Evolutionary conservation across 2,329 filamentous ascomycete genomes (phyloP).

Genomic region (Aspergillus latus): DNA sequence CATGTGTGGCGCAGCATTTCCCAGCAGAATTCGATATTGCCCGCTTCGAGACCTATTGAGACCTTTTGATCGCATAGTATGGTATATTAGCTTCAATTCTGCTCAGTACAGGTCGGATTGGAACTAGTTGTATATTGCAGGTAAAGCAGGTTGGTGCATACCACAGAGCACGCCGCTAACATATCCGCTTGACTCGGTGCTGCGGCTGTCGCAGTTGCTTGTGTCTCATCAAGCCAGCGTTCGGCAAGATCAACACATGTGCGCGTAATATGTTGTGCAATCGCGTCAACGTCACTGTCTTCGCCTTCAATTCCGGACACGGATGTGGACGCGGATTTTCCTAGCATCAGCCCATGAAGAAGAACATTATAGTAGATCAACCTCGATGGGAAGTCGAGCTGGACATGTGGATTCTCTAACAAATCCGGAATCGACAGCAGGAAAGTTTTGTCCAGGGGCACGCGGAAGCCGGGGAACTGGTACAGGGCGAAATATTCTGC

Average conservation of each 20-base stretch:
- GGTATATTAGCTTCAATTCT: no score
- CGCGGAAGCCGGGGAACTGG: not conserved
- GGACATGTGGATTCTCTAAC: not conserved
- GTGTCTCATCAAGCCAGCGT: no score
- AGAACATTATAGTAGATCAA: not conserved
- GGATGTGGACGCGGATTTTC: no score
- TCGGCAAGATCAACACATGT: no score
- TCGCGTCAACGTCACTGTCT: not conserved
- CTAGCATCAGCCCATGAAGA: not conserved
- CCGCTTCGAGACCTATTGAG: not conserved
- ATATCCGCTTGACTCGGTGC: no score
- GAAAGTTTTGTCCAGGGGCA: not conserved
- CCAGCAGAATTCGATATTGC: not conserved
- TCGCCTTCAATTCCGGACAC: no score
- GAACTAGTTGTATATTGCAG: no score
- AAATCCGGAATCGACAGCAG: not conserved
- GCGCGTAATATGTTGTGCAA: no score
- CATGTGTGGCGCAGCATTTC: not conserved
- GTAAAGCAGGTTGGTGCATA: not conserved
- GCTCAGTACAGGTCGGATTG: no score
- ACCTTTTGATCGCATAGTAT: not conserved
- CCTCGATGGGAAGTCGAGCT: not conserved
- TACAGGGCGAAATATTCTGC: not conserved
- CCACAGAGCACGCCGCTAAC: not conserved
- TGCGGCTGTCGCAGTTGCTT: no score